Percentiles rank a stretch among this genome's conserved stretches.
Conservation (phyloP, 2,329 filamentous ascomycete genomes). For the Pochonia chlamydosporia region DNA sequence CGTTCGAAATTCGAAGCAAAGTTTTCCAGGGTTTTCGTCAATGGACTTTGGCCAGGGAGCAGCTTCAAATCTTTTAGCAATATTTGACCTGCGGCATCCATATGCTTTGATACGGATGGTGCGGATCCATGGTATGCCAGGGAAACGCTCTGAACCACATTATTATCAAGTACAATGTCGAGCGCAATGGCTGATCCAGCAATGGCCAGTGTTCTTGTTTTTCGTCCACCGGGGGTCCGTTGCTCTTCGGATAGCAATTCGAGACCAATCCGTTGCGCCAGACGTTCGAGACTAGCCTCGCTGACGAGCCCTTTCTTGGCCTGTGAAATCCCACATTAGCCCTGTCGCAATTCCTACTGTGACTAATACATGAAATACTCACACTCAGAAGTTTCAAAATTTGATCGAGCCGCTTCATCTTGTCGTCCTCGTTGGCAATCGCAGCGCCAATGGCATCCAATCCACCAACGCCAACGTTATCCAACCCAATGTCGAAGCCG, state of each 20-base stretch:
- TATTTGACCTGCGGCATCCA: slow-evolving; percentile 57
- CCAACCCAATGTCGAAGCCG: slow-evolving; percentile 47
- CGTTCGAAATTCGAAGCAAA: slow-evolving; percentile 69
- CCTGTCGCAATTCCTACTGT: slow-evolving; percentile 3
- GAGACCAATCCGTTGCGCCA: slow-evolving; percentile 62
- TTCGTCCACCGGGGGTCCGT: slow-evolving; percentile 39
- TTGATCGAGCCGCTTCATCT: slow-evolving; percentile 45
- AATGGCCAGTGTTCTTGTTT: slow-evolving; percentile 52
- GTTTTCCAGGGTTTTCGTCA: slow-evolving; percentile 64
- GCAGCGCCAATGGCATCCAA: slow-evolving; percentile 33
- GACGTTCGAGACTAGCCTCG: slow-evolving; percentile 66
- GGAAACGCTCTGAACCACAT: slow-evolving; percentile 56
- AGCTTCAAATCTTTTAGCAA: slow-evolving; percentile 60
- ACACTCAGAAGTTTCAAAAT: slow-evolving; percentile 47
- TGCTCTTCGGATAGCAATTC: slow-evolving; percentile 56
- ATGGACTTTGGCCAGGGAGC: slow-evolving; percentile 50
- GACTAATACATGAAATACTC: slow-evolving; percentile 14
- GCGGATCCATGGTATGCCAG: slow-evolving; percentile 57
- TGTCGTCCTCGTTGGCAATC: slow-evolving; percentile 47
- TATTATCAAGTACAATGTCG: slow-evolving; percentile 56
- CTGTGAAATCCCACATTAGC: slow-evolving; percentile 12
- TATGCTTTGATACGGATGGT: slow-evolving; percentile 53
- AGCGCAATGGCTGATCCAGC: slow-evolving; percentile 56
- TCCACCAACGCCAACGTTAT: slow-evolving; percentile 43
- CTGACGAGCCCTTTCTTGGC: slow-evolving; percentile 60